Evolutionary conservation across 106 monocot species (phyloP), one percentile per base, ranked within the genome.

Genomic region (Triglochin maritima): DNA sequence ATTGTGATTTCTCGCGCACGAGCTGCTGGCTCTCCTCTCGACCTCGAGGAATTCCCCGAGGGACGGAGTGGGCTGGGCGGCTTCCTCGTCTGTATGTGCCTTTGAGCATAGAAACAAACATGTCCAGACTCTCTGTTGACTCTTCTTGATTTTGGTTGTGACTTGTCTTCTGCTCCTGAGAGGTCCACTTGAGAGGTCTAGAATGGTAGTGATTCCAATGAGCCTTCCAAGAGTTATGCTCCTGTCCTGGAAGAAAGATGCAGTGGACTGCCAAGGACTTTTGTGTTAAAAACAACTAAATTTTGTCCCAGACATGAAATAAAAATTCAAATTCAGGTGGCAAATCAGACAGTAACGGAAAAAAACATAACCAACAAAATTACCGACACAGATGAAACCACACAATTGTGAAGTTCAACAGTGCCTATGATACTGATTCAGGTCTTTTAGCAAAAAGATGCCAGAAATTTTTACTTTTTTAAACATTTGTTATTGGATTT

Each of bases 221-320:
- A 83, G 83, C 61, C 76, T 76, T 46, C 83, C 83, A 3, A 83
- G 69, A 6, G 79, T 83, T 43, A 70, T 70, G 72, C 83, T 76
- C 41, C 79, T 47, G 41, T 78, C 70, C 29, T 50, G 72, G 49
- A 83, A 79, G 69, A 79, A 70, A 6, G 83, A 83, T 41, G 72
- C 76, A 15, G 65, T 73, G n/a, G 83, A 79, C 83, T 83, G 76
- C 71, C 59, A 62, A 46, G 55, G 3, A 55, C 6, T 12, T 12
- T 3, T 12, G 11, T 55, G 3, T 12, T 9, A 8, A 55, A 8
- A 55, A 29, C 29, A 29, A 29, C 29, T 29, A 29, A 29, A 29
- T 29, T 29, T 29, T 29, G 29, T 29, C 29, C 29, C 29, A 29
- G 29, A 29, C 1, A 29, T 29, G 29, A 29, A 29, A 29, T 29